Percentiles rank a stretch among this genome's conserved stretches.
Conservation (phyloP, 768 basidiomycete species). For the Agaricus bisporus region DNA sequence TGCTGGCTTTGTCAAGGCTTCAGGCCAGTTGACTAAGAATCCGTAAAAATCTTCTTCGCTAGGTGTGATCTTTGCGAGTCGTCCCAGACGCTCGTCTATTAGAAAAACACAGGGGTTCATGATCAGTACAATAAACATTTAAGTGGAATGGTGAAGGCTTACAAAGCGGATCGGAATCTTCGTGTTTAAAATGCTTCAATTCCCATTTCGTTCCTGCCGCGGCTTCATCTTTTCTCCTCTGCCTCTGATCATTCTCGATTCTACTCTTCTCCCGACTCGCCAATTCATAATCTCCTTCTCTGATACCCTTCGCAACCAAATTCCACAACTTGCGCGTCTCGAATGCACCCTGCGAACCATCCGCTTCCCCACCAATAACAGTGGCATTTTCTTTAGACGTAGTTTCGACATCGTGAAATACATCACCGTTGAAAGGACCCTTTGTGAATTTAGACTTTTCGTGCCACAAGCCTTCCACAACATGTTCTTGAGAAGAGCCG, state of each 20-base stretch:
- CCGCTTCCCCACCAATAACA: conserved; percentile 48
- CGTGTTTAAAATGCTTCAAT: conserved; percentile 69
- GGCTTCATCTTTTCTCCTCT: conserved; percentile 76
- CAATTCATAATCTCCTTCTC: conserved; percentile 87
- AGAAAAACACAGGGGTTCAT: conserved; percentile 5
- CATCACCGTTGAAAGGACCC: conserved; percentile 27
- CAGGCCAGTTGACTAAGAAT: conserved; percentile 59
- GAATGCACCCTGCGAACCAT: conserved; percentile 65
- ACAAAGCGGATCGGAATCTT: conserved; percentile 72
- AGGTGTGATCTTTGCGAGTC: conserved; percentile 54
- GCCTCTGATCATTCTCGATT: conserved; percentile 96
- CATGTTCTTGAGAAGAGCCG: conserved; percentile 33
- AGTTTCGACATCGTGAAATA: conserved; percentile 73
- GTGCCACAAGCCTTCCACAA: conserved; percentile 82
- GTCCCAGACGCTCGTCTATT: conserved; percentile 63
- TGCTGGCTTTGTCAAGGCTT: conserved; percentile 1
- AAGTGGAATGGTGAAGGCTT: conserved; percentile 21
- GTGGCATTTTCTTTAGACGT: conserved; percentile 68
- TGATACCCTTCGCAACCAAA: conserved; percentile 84
- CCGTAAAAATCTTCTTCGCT: conserved; percentile 73
- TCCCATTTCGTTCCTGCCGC: conserved; percentile 70
- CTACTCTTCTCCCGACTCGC: conserved; percentile 83
- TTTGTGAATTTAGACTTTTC: conserved; percentile 50
- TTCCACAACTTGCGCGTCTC: conserved; percentile 86
- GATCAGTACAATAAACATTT: background rate